Evolutionary conservation across 345 rosid species (phyloP).

Genomic region (Toxicodendron radicans): DNA sequence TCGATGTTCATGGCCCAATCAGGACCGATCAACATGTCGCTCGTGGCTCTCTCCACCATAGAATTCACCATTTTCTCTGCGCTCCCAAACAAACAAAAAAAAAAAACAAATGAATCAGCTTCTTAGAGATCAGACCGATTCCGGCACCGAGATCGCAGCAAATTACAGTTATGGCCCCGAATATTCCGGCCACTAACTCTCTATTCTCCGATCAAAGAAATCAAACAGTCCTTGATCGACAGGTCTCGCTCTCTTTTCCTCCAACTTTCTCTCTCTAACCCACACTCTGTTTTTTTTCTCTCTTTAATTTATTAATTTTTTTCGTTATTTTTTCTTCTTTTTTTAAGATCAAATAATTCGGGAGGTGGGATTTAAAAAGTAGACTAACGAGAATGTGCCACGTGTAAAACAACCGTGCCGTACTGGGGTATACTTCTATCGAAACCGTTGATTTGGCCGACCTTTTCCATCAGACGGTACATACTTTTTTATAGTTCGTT

Average conservation of each 20-base stretch:
- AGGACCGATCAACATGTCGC: conserved; percentile 98
- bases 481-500: neutral
- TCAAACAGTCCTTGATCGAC: conserved; percentile 21
- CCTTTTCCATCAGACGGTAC: conserved; percentile 34
- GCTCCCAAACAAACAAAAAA: conserved; percentile 21
- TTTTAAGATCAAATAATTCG: conserved; percentile 12
- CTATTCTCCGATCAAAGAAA: conserved; percentile 23
- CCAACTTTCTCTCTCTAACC: conserved; percentile 18
- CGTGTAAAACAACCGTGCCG: conserved; percentile 19
- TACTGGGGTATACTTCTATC: conserved; percentile 15
- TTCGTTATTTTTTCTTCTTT: conserved; percentile 23
- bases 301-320: conserved; percentile 14
- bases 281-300: conserved; percentile 24
- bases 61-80: conserved; percentile 90
- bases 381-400: conserved; percentile 25
- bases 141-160: conserved; percentile 30
- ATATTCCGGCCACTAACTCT: conserved; percentile 32
- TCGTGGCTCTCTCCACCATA: conserved; percentile 98
- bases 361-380: neutral
- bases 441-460: conserved; percentile 31
- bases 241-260: conserved; percentile 26
- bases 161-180: conserved; percentile 33
- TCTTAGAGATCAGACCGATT: conserved; percentile 13
- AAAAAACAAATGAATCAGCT: conserved; percentile 11
- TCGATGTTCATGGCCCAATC: conserved; percentile 99